Conservation (phyloP, 1,284 basidiomycete species). For the Trichosporon sp. region DNA sequence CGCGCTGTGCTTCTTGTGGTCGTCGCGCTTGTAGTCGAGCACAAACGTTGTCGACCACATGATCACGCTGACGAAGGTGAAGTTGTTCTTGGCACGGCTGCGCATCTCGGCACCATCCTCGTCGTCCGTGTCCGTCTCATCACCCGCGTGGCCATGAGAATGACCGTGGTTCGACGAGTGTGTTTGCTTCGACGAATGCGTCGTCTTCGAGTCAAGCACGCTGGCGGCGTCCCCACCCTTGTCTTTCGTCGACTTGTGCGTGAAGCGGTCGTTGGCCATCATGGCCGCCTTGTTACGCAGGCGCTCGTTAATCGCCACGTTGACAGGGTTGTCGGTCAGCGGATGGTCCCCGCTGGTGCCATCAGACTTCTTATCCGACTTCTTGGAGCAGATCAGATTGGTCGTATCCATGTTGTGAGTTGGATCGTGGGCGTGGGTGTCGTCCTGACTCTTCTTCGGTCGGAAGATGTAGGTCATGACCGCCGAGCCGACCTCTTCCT, state of each 20-base stretch:
- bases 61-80: slow-evolving; percentile 73
- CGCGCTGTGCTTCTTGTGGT: slow-evolving; percentile 50
- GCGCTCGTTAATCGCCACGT: neutral
- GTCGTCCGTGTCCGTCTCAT: neutral
- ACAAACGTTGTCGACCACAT: slow-evolving; percentile 57
- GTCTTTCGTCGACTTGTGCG: neutral
- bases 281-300: neutral
- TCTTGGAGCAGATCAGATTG: neutral
- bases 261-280: neutral
- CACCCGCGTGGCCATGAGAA: neutral
- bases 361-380: neutral
- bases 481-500: slow-evolving; percentile 70
- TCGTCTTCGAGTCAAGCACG: neutral
- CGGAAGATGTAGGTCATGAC: slow-evolving; percentile 82
- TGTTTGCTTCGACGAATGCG: neutral
- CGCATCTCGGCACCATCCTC: slow-evolving; percentile 48
- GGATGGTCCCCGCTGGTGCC: neutral
- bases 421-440: slow-evolving; percentile 24
- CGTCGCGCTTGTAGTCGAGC: slow-evolving; percentile 52
- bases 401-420: slow-evolving; percentile 17
- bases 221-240: neutral
- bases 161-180: neutral
- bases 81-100: slow-evolving; percentile 48
- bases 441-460: neutral
- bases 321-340: neutral